Evolutionary conservation across 176 grass and related monocot genomes (phyloP).

Genomic region (Ananas comosus): DNA sequence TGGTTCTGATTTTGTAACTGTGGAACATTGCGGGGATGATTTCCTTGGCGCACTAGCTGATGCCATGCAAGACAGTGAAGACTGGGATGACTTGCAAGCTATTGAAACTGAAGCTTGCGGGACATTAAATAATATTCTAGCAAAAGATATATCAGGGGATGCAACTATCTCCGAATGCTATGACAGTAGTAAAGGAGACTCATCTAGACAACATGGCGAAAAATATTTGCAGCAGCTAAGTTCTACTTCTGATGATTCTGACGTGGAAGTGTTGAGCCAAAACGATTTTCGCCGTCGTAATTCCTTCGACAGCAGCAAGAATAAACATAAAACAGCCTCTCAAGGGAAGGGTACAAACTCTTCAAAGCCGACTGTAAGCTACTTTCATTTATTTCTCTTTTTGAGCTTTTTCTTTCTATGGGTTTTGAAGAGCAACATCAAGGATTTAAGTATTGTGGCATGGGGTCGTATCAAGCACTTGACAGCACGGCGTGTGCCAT

Average conservation of each 20-base stretch:
- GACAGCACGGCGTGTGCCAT: no score
- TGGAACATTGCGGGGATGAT: constrained; percentile 57
- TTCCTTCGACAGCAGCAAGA: constrained; percentile 17
- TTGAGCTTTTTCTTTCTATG: constrained; percentile 6
- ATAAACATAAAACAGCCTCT: constrained; percentile 13
- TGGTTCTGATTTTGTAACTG: constrained; percentile 56
- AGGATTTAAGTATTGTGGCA: no score
- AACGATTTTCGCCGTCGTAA: not conserved
- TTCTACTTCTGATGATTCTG: constrained; percentile 31
- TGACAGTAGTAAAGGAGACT: constrained; percentile 13
- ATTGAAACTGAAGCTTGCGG: constrained; percentile 81
- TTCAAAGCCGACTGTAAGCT: constrained; percentile 32
- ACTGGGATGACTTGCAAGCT: constrained; percentile 72
- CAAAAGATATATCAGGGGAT: constrained; percentile 23
- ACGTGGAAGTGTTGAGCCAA: constrained; percentile 40
- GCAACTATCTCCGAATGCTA: not conserved
- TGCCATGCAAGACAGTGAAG: constrained; percentile 38
- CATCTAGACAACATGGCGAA: not conserved
- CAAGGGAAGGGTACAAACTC: constrained; percentile 18
- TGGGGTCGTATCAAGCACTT: no score
- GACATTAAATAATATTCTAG: constrained; percentile 62
- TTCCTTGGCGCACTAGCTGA: constrained; percentile 66
- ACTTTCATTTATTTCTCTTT: not conserved
- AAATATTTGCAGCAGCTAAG: not conserved
- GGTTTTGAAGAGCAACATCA: not conserved